phyloP scores from a whole-genome alignment of 139 green algal genomes.

The Haematococcus sp. region DNA sequence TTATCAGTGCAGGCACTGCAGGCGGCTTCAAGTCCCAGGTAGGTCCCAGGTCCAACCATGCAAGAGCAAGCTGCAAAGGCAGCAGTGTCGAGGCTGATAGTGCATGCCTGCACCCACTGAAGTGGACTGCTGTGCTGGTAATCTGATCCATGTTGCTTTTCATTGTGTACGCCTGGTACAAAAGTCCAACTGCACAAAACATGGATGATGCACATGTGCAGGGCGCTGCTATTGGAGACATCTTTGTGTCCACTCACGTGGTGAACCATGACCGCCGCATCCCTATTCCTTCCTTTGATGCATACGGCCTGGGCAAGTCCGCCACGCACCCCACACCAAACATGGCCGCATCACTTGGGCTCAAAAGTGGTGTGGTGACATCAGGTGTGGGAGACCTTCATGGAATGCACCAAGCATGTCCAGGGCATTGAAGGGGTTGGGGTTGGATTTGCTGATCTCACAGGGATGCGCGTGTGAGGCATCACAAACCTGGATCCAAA shows the following conservation, averaged over 20 bases:
- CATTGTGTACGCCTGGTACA: neutral
- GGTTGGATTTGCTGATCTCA: too few relatives aligned
- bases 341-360: conserved; percentile 44
- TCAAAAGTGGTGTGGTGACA: conserved; percentile 71
- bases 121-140: neutral
- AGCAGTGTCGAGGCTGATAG: too few relatives aligned
- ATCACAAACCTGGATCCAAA: too few relatives aligned
- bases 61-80: too few relatives aligned
- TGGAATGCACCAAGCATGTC: too few relatives aligned
- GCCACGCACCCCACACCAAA: conserved; percentile 33
- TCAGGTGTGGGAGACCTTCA: conserved; percentile 15
- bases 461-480: too few relatives aligned
- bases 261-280: conserved; percentile 96
- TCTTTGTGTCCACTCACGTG: conserved; percentile 77
- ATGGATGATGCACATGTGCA: conserved; percentile 7
- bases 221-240: conserved; percentile 87
- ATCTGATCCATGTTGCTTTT: neutral
- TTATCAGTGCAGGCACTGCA: conserved; percentile 91
- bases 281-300: conserved; percentile 76
- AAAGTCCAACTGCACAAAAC: neutral
- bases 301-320: conserved; percentile 62
- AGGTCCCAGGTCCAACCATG: too few relatives aligned
- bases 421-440: too few relatives aligned
- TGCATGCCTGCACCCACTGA: neutral
- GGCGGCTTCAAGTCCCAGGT: conserved; percentile 86